Evolutionary conservation across 2,329 filamentous ascomycete genomes (phyloP).

Genomic region (Westerdykella ornata): DNA sequence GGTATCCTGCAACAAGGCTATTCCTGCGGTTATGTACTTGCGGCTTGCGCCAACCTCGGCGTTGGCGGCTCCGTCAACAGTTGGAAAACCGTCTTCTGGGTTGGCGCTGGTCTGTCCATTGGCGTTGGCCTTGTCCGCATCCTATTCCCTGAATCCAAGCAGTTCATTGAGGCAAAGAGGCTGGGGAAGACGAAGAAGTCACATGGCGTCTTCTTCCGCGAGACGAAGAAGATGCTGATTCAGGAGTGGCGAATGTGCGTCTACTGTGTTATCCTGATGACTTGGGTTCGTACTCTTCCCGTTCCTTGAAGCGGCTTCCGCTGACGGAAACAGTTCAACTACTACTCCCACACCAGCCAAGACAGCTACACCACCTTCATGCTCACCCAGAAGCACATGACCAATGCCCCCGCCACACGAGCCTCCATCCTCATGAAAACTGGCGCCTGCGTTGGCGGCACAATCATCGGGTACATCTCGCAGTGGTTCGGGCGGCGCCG

Average conservation of each 20-base stretch:
- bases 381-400: slow-evolving; percentile 63
- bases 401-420: slow-evolving; percentile 58
- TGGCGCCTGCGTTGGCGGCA: slow-evolving; percentile 67
- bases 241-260: slow-evolving; percentile 70
- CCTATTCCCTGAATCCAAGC: slow-evolving; percentile 65
- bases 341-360: slow-evolving; percentile 70
- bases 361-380: slow-evolving; percentile 80
- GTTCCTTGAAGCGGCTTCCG: background rate
- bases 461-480: slow-evolving; percentile 65
- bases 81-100: slow-evolving; percentile 74
- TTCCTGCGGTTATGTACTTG: slow-evolving; percentile 71
- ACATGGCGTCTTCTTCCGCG: slow-evolving; percentile 56
- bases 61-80: slow-evolving; percentile 57
- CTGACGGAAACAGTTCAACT: slow-evolving; percentile 44
- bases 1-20: slow-evolving; percentile 80
- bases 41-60: slow-evolving; percentile 67
- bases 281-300: slow-evolving; percentile 43
- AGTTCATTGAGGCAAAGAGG: slow-evolving; percentile 65
- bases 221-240: slow-evolving; percentile 60
- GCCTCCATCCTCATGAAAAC: slow-evolving; percentile 77
- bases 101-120: slow-evolving; percentile 61
- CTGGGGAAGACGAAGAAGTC: slow-evolving; percentile 47
- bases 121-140: slow-evolving; percentile 61
- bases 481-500: slow-evolving; percentile 69
- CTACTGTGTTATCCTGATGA: slow-evolving; percentile 74